Percentiles rank a stretch among this genome's conserved stretches.
phyloP scores from a whole-genome alignment of 345 rosid genomes.

The Sisymbrium altissimum region DNA sequence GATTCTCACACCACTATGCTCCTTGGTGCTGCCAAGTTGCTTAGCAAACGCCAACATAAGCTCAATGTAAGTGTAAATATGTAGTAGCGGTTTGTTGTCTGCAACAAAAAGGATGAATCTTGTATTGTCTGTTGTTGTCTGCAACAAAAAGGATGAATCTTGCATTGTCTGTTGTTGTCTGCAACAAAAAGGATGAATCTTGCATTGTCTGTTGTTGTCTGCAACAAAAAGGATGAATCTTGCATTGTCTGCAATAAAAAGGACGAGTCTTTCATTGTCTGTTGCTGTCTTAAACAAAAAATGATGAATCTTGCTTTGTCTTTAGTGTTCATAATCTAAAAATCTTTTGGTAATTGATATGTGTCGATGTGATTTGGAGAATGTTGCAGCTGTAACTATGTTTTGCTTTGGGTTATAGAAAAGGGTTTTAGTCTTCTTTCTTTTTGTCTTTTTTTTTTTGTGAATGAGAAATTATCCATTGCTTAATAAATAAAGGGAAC shows the following conservation, averaged over 20 bases:
- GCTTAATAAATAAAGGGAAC: slow-evolving; percentile 62
- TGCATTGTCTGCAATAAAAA: too few relatives aligned
- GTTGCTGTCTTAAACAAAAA: neutral
- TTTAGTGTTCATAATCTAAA: neutral
- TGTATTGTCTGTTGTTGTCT: neutral
- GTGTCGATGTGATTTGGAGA: neutral
- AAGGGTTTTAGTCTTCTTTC: neutral
- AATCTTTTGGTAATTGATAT: neutral
- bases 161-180: neutral
- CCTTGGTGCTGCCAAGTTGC: slow-evolving; percentile 91
- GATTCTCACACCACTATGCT: slow-evolving; percentile 85
- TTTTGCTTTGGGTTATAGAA: neutral
- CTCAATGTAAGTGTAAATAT: slow-evolving; percentile 45
- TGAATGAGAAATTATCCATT: slow-evolving; percentile 1
- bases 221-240: too few relatives aligned
- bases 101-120: neutral
- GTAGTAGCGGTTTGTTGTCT: neutral
- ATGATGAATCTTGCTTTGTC: neutral
- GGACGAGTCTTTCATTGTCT: too few relatives aligned
- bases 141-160: too few relatives aligned
- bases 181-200: too few relatives aligned
- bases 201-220: neutral
- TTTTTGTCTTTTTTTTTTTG: too few relatives aligned
- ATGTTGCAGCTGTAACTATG: neutral
- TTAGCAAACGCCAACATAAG: slow-evolving; percentile 53